phyloP scores from a whole-genome alignment of 1,284 basidiomycete species.

The Mycosarcoma mackinlayi region DNA sequence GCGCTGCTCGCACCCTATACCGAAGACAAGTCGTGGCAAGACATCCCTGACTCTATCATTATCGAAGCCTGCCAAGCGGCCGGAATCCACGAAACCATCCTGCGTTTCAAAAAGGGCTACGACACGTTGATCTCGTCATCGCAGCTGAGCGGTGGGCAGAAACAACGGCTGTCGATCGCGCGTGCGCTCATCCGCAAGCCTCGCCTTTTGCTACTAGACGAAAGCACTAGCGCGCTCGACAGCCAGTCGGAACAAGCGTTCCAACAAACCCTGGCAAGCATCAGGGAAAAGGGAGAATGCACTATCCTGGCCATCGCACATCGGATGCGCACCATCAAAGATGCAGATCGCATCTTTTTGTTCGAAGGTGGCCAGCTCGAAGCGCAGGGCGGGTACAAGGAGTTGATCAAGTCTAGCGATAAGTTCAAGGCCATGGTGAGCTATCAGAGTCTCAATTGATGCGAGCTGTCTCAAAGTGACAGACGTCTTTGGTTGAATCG shows the following conservation, averaged over 20 bases:
- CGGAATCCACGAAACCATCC: slow-evolving; percentile 79
- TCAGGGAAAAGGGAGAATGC: slow-evolving; percentile 51
- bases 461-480: too few relatives aligned
- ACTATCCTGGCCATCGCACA: slow-evolving; percentile 64
- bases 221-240: slow-evolving; percentile 64
- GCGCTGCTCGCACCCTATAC: slow-evolving; percentile 27
- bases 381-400: slow-evolving; percentile 51
- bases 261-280: slow-evolving; percentile 47
- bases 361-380: slow-evolving; percentile 53
- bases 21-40: slow-evolving; percentile 23
- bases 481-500: too few relatives aligned
- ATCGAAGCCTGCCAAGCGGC: slow-evolving; percentile 18
- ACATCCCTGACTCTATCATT: slow-evolving; percentile 16
- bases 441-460: slow-evolving; percentile 52
- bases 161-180: slow-evolving; percentile 60
- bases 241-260: slow-evolving; percentile 60
- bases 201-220: slow-evolving; percentile 57
- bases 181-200: slow-evolving; percentile 63
- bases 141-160: slow-evolving; percentile 63
- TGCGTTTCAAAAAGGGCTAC: slow-evolving; percentile 86
- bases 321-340: slow-evolving; percentile 58
- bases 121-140: slow-evolving; percentile 72
- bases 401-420: slow-evolving; percentile 35
- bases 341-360: slow-evolving; percentile 62
- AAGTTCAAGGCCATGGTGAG: slow-evolving; percentile 57